Evolutionary conservation across 805 yeast genomes (phyloP), one percentile per base, ranked within the genome.

Genomic region (Nakazawaea holstii): DNA sequence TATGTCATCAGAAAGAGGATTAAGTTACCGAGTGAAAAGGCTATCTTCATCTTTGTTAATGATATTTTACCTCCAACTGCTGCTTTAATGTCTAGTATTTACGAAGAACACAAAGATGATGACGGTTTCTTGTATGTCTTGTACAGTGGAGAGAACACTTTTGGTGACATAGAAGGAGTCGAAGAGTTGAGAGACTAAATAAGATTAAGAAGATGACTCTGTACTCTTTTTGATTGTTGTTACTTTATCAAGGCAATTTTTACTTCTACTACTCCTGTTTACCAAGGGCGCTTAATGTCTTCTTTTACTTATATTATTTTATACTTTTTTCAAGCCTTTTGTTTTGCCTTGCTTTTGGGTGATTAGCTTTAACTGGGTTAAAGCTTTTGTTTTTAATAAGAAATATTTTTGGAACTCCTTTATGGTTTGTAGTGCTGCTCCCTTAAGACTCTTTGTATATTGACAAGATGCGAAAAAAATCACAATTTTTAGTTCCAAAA

Each of bases 21-120:
- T 67, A 87, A 87, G 73, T 77, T 94, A 53, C 96, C 97, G 41
- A 87, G 96, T 28, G 99, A 94, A 67, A 91, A 92, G 82, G 99
- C 99, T 39, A 92, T 94, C 55, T 94, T 94, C 68, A 90, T 94
- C 55, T 94, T 94, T 66, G 96, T 94, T 54, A 92, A 94, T 63
- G 99, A 94, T 65, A 90, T 94, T 49, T 77, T 94, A 57, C 99
- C 99, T 9, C 98, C 98, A 41, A 94, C 99, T 2, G 97, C 98
- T 17, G 96, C 98, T 14, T 77, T 94, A 56, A 89, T 94, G 94
- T 85, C 95, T 58, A 79, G 94, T 24, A 86, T 94, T 54, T 94
- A 94, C 63, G 95, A 91, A 60, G 97, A 94, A 67, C 96, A 94
- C 69, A 90, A 90, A 70, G 99, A 94, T 64, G 92, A 92, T 62